phyloP scores from a whole-genome alignment of 306 rosid genomes.

The Amphicarpaea edgeworthii region DNA sequence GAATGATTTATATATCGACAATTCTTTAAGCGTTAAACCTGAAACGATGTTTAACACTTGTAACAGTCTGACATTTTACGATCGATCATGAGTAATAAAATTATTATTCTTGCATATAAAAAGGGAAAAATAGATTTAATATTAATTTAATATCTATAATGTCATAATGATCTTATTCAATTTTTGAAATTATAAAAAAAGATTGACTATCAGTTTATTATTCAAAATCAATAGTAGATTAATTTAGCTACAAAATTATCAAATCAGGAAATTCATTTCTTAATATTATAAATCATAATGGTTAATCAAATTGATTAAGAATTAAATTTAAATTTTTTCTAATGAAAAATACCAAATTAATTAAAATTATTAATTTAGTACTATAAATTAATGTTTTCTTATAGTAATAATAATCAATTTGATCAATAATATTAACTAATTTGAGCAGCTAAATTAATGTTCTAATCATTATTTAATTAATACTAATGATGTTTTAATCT shows the following conservation, averaged over 20 bases:
- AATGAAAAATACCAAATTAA: neutral
- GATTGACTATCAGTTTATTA: neutral
- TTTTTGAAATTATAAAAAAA: neutral
- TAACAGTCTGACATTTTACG: too few relatives aligned
- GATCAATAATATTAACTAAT: neutral
- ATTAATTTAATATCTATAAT: neutral
- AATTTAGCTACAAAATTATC: neutral
- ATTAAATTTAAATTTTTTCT: neutral
- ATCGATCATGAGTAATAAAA: too few relatives aligned
- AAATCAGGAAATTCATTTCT: neutral
- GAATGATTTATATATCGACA: too few relatives aligned
- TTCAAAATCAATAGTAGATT: neutral
- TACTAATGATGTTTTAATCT: too few relatives aligned
- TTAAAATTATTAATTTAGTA: neutral
- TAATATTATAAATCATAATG: neutral
- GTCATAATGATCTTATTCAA: neutral
- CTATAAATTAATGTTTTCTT: neutral
- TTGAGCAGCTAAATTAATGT: neutral
- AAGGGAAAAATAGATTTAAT: neutral
- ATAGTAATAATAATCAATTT: neutral
- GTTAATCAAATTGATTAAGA: neutral
- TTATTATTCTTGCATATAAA: too few relatives aligned
- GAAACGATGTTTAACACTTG: too few relatives aligned
- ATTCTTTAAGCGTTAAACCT: too few relatives aligned
- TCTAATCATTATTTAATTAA: neutral